These are phyloP conservation scores for Solanum bukasovii DNA, from an alignment of 257 asterid genomes.

Conservation along the genomic window DNA sequence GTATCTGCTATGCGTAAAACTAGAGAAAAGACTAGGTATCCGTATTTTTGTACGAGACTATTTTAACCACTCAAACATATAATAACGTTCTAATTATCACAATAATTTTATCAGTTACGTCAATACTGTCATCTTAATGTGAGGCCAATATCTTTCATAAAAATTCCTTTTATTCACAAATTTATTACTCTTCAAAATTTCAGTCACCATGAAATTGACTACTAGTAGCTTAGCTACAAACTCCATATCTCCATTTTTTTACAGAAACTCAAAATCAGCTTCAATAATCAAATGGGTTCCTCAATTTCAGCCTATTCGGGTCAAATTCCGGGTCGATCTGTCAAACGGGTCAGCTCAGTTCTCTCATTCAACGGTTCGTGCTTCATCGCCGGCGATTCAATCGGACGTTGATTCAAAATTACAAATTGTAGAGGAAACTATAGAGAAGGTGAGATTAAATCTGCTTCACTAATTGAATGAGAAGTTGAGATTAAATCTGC, in stretches of 20 bases:
- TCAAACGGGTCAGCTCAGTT: background rate
- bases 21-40: accelerated
- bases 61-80: background rate
- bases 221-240: slow-evolving; percentile 20
- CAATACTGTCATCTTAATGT: background rate
- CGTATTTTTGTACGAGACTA: too few relatives aligned
- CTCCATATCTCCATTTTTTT: slow-evolving; percentile 16
- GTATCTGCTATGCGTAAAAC: background rate
- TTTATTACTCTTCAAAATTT: background rate
- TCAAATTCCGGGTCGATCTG: background rate
- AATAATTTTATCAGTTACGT: background rate
- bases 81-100: too few relatives aligned
- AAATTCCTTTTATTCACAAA: background rate
- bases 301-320: slow-evolving; percentile 1
- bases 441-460: slow-evolving; percentile 49
- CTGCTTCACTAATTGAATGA: background rate
- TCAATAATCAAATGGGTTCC: slow-evolving; percentile 25
- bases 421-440: slow-evolving; percentile 30
- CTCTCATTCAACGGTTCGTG: background rate
- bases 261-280: slow-evolving; percentile 4
- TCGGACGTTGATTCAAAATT: slow-evolving; percentile 24
- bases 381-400: slow-evolving; percentile 20
- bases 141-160: background rate
- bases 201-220: slow-evolving; percentile 25
- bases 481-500: background rate